A percentile compares a stretch with the other conserved stretches of the same genome.
These are phyloP conservation scores for Orobanche coerulescens DNA, from an alignment of 257 asterid genomes.

Conservation along the genomic window DNA sequence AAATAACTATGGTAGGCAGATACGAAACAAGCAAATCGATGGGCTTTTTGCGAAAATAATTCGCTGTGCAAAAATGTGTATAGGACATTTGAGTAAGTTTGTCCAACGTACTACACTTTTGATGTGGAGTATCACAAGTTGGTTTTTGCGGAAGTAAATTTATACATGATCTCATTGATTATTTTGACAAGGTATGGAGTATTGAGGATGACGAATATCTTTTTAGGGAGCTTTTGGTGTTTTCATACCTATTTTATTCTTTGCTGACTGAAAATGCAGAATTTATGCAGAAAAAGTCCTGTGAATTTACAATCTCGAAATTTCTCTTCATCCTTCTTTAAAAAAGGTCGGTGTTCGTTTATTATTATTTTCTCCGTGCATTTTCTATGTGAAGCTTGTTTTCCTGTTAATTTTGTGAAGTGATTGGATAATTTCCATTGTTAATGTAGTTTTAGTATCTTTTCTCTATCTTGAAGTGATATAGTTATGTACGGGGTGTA, in stretches of 20 bases:
- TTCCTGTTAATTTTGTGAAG: background rate
- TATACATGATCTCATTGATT: slow-evolving; percentile 1
- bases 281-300: slow-evolving; percentile 40
- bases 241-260: background rate
- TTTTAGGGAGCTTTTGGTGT: background rate
- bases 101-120: background rate
- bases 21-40: background rate
- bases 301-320: slow-evolving; percentile 37
- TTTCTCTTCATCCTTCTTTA: slow-evolving; percentile 42
- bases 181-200: background rate
- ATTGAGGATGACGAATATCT: background rate
- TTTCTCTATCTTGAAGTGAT: too few species aligned
- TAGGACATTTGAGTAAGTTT: background rate
- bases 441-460: background rate
- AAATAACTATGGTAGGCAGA: background rate
- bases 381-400: background rate
- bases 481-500: too few species aligned
- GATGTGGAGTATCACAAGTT: background rate
- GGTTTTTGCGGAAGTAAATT: background rate
- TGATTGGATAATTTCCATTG: background rate
- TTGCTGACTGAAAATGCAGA: slow-evolving; percentile 36
- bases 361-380: background rate
- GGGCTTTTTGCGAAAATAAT: background rate
- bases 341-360: slow-evolving; percentile 31
- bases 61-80: background rate